Evolutionary conservation across 2,329 filamentous ascomycete species (phyloP).

Genomic region (Ceratocystis cacaofunesta): DNA sequence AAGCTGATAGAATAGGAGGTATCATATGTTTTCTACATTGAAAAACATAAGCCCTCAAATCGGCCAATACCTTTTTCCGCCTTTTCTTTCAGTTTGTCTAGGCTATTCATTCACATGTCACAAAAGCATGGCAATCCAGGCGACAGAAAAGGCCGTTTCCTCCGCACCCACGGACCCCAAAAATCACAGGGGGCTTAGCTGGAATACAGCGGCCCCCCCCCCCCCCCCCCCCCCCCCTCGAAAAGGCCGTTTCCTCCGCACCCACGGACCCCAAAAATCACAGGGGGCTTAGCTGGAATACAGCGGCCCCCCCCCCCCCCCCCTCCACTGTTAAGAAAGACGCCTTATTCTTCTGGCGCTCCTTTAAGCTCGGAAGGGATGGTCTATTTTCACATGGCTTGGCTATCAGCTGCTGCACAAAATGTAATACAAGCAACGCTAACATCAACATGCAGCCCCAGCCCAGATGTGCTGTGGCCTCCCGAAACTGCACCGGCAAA

Average conservation of each 20-base stretch:
- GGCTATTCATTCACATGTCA: not conserved
- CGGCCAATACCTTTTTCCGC: not conserved
- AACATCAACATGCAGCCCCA: not conserved
- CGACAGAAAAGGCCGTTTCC: not conserved
- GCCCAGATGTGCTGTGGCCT: not conserved
- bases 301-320: not conserved
- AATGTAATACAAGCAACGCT: not conserved
- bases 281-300: constrained; percentile 2
- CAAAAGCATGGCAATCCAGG: not conserved
- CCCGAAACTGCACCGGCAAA: not conserved
- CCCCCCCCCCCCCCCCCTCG: not conserved
- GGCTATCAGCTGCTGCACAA: not conserved
- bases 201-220: not conserved
- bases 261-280: not conserved
- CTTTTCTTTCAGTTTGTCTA: not conserved
- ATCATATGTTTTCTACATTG: too few relatives aligned
- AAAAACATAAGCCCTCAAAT: not conserved
- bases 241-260: not conserved
- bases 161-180: not conserved
- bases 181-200: not conserved
- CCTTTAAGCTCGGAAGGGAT: too few relatives aligned
- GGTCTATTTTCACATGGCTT: not conserved
- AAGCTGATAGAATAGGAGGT: not conserved
- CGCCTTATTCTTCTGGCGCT: too few relatives aligned
- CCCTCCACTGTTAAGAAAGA: not conserved